Evolutionary conservation across 768 basidiomycete genomes (phyloP).

Genomic region (Boletus vinaceobasis): DNA sequence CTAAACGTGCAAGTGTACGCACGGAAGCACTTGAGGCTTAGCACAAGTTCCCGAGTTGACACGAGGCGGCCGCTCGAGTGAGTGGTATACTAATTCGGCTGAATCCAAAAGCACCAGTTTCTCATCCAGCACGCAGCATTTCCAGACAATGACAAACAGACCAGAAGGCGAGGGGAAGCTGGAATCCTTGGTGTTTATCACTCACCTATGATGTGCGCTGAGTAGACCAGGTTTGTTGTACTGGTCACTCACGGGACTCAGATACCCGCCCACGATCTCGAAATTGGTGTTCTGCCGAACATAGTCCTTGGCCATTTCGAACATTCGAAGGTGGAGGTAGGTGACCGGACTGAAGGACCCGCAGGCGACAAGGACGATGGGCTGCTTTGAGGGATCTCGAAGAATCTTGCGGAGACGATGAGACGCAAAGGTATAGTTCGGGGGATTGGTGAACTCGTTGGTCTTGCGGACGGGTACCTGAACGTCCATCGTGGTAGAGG

Average conservation of each 20-base stretch:
- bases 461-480: constrained; percentile 20
- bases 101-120: neutral
- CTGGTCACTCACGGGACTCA: constrained; percentile 92
- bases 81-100: constrained; percentile 7
- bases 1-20: constrained; percentile 3
- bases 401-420: constrained; percentile 60
- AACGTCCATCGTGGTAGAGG: constrained; percentile 25
- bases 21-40: neutral
- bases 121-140: constrained; percentile 1
- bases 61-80: constrained; percentile 19
- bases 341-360: constrained; percentile 98
- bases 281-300: constrained; percentile 88
- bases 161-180: neutral
- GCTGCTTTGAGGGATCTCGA: constrained; percentile 65
- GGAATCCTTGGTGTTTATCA: constrained; percentile 9
- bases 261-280: constrained; percentile 92
- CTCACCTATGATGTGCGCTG: constrained; percentile 84
- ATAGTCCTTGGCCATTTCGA: constrained; percentile 99
- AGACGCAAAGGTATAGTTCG: constrained; percentile 63
- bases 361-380: constrained; percentile 94
- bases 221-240: constrained; percentile 97
- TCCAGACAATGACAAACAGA: neutral
- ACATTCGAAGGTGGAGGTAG: constrained; percentile 98
- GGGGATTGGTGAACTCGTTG: constrained; percentile 54
- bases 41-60: constrained; percentile 6